phyloP scores from a whole-genome alignment of 1,139 yeast species.

The Yamadazyma epiphylla region DNA sequence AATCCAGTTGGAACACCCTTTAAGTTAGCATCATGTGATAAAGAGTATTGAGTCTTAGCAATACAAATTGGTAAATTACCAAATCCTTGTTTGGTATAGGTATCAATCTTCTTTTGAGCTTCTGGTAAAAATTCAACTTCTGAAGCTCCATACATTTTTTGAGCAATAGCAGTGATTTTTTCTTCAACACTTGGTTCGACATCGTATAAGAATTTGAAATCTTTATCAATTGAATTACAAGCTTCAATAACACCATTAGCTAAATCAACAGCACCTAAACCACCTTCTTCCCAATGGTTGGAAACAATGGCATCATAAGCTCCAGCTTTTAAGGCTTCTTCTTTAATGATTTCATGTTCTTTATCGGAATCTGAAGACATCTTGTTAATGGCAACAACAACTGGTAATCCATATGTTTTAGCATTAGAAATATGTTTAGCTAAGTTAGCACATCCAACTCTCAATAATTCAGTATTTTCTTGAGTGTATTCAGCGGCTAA shows the following conservation, averaged over 20 bases:
- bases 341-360: conserved; percentile 81
- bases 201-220: conserved; percentile 72
- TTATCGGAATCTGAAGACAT: conserved; percentile 81
- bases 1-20: conserved; percentile 96
- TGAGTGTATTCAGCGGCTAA: conserved; percentile 81
- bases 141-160: conserved; percentile 91
- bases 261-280: conserved; percentile 84
- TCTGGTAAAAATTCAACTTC: conserved; percentile 82
- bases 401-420: conserved; percentile 83
- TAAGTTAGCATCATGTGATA: conserved; percentile 89
- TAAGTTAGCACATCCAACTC: conserved; percentile 83
- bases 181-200: conserved; percentile 71
- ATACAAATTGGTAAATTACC: conserved; percentile 92
- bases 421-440: conserved; percentile 92
- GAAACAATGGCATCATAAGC: conserved; percentile 92
- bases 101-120: conserved; percentile 79
- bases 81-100: conserved; percentile 86
- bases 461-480: conserved; percentile 82
- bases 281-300: conserved; percentile 99
- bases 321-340: conserved; percentile 88
- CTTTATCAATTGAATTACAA: conserved; percentile 47
- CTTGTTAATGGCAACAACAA: conserved; percentile 92
- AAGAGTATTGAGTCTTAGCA: conserved; percentile 96
- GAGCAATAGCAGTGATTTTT: conserved; percentile 80
- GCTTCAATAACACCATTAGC: conserved; percentile 85